These are phyloP conservation scores for Euphrasia arctica DNA, from an alignment of 305 asterid species.

Conservation along the genomic window DNA sequence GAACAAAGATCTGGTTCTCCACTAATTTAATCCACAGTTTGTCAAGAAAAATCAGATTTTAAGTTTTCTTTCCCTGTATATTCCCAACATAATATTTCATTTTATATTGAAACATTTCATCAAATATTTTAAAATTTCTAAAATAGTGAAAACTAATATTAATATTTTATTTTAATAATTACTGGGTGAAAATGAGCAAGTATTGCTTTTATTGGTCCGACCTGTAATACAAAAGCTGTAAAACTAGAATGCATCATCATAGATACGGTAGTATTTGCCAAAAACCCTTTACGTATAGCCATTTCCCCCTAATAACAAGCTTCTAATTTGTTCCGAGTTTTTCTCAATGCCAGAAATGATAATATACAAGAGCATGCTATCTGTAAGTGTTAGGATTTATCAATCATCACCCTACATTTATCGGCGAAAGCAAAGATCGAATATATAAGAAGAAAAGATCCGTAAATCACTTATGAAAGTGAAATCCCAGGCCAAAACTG, in stretches of 20 bases:
- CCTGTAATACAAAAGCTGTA: neutral
- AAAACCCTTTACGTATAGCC: neutral
- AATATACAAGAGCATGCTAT: conserved; percentile 19
- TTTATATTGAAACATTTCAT: no score
- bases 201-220: no score
- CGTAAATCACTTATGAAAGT: conserved; percentile 7
- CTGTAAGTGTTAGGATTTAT: conserved; percentile 1
- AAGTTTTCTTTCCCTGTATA: neutral
- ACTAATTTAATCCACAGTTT: neutral
- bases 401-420: conserved; percentile 17
- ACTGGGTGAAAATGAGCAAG: no score
- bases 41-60: neutral
- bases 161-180: no score
- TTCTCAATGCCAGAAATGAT: conserved; percentile 13
- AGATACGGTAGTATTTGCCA: no score
- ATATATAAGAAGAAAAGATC: conserved; percentile 12
- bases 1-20: conserved; percentile 11
- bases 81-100: neutral
- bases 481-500: conserved; percentile 23
- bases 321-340: neutral
- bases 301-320: neutral
- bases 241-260: neutral
- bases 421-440: conserved; percentile 5
- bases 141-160: no score
- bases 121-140: no score